A percentile compares a stretch with the other conserved stretches of the same genome.
Evolutionary conservation across 495 filamentous ascomycete genomes (phyloP).

Genomic region (Trichocladium uniseriatum): DNA sequence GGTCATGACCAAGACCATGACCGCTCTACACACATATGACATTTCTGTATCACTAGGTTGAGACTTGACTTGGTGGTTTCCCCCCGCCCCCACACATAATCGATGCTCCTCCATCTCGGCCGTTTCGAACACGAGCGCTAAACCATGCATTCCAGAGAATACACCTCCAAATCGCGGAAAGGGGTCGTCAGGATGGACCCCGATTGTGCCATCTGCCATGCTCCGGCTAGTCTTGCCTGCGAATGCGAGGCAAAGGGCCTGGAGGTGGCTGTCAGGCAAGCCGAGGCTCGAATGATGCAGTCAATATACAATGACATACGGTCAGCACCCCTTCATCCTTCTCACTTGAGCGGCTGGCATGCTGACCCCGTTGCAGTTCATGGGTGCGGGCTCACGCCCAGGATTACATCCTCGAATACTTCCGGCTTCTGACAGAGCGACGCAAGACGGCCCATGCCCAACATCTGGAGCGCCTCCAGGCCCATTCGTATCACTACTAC

Average conservation of each 20-base stretch:
- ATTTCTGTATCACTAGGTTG: conserved; percentile 24
- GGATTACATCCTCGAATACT: conserved; percentile 60
- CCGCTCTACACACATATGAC: conserved; percentile 6
- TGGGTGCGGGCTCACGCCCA: conserved; percentile 65
- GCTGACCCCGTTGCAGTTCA: conserved; percentile 31
- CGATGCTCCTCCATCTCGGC: conserved; percentile 15
- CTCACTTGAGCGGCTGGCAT: background rate
- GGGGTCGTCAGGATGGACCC: conserved; percentile 52
- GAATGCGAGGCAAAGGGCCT: conserved; percentile 62
- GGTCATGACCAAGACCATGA: conserved; percentile 27
- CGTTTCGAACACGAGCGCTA: conserved; percentile 31
- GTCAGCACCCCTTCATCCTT: conserved; percentile 29
- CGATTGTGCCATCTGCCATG: conserved; percentile 62
- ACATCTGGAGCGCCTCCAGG: conserved; percentile 48
- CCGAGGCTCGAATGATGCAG: conserved; percentile 55
- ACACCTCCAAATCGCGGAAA: conserved; percentile 34
- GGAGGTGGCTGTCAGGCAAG: conserved; percentile 55
- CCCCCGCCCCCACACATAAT: conserved; percentile 12
- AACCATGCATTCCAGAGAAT: conserved; percentile 44
- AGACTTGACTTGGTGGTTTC: conserved; percentile 2
- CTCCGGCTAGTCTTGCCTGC: conserved; percentile 51
- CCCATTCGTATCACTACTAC: conserved; percentile 50
- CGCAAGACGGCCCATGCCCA: conserved; percentile 49
- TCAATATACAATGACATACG: conserved; percentile 54
- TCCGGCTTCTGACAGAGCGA: conserved; percentile 48